Conservation (phyloP, 305 asterid species). For the Coffea humblotiana region DNA sequence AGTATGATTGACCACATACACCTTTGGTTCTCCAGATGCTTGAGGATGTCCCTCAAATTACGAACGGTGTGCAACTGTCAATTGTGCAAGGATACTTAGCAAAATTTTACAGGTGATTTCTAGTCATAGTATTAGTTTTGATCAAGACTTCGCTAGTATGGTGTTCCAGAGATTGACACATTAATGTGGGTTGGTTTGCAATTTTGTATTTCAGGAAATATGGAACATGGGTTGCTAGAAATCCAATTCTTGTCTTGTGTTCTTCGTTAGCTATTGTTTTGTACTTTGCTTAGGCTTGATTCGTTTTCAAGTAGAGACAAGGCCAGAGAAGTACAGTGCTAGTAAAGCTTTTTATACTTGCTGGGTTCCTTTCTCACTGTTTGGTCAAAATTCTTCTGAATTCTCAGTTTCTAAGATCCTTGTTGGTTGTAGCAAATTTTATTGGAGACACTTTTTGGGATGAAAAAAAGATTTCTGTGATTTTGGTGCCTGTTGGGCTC, state of each 20-base stretch:
- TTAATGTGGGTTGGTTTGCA: conserved; percentile 31
- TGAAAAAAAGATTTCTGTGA: neutral
- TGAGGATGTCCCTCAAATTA: conserved; percentile 89
- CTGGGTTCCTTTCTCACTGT: neutral
- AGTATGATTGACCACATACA: neutral
- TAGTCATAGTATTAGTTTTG: conserved; percentile 12
- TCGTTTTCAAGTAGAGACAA: conserved; percentile 93
- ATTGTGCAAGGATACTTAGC: conserved; percentile 98
- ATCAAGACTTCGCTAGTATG: conserved; percentile 13
- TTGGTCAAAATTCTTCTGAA: neutral
- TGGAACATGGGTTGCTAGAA: conserved; percentile 99
- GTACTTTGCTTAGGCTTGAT: conserved; percentile 90
- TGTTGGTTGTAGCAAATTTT: neutral
- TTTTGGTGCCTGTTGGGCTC: neutral
- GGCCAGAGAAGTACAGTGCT: conserved; percentile 79
- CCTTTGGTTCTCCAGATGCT: conserved; percentile 58
- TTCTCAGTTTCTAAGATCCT: neutral
- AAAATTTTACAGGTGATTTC: conserved; percentile 78
- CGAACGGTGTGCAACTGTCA: conserved; percentile 85
- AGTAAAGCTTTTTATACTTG: conserved; percentile 3
- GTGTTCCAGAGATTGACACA: conserved; percentile 17
- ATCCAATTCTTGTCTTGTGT: conserved; percentile 81
- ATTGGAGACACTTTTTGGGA: neutral
- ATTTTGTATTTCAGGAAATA: conserved; percentile 69
- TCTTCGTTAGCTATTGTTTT: conserved; percentile 69